phyloP scores from a whole-genome alignment of 208 protist species.

The Trypanosoma vivax region DNA sequence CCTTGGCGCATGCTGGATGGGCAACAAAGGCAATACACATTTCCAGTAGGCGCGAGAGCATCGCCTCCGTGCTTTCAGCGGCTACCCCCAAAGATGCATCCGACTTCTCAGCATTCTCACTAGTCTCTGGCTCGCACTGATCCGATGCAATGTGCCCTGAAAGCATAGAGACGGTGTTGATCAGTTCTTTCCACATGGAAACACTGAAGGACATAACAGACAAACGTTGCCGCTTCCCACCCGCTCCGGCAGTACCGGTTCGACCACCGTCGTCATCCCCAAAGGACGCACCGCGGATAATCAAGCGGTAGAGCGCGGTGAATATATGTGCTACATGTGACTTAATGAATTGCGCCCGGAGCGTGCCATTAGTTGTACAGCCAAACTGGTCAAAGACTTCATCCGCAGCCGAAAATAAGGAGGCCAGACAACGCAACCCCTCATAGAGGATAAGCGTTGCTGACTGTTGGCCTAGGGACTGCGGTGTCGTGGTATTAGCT shows the following conservation, averaged over 20 bases:
- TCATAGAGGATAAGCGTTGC: conserved; percentile 37
- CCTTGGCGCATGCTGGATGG: conserved; percentile 65
- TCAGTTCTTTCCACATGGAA: conserved; percentile 83
- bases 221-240: conserved; percentile 9
- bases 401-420: conserved; percentile 48
- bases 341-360: conserved; percentile 48
- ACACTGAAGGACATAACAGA: conserved; percentile 66
- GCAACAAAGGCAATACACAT: conserved; percentile 74
- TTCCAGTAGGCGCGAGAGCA: conserved; percentile 70
- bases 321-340: conserved; percentile 63
- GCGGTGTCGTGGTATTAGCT: not conserved
- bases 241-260: not conserved
- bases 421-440: conserved; percentile 66
- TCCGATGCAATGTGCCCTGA: conserved; percentile 19
- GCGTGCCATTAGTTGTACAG: conserved; percentile 16
- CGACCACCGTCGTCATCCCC: conserved; percentile 5
- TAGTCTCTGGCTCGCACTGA: conserved; percentile 4
- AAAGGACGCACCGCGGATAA: conserved; percentile 34
- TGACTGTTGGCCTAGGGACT: conserved; percentile 22
- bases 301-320: conserved; percentile 52
- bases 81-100: not conserved
- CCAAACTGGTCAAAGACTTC: conserved; percentile 29
- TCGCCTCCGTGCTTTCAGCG: conserved; percentile 14
- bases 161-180: conserved; percentile 68
- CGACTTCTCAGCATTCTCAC: not conserved